Base-by-base conservation (phyloP, 2,329 filamentous ascomycete species). In the Stagonosporopsis chrysanthemi region DNA sequence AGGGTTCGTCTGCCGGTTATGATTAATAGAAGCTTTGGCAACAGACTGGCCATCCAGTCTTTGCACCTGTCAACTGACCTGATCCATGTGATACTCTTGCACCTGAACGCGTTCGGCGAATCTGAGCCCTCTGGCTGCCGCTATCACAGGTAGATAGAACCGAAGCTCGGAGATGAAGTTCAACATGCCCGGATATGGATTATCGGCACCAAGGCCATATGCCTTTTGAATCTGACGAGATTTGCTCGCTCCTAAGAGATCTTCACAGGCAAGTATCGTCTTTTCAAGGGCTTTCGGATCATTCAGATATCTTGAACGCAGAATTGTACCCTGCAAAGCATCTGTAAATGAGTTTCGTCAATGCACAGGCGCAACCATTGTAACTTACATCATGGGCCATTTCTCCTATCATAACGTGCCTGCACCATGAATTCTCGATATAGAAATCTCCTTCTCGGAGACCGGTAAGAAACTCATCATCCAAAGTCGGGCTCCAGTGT, bases 401-500 rank as follows among this genome's bases (percentile, higher is more conserved):
- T 1, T 44, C 42, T 15, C 42, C 42, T n/a, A 44, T 44, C 26
- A 44, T 31, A 33, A 44, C 28, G 26, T 44, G 26, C 22, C 22
- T 33, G 42, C 42, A 44, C 42, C 42, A 44, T 12, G 42, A 22
- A 33, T 44, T 44, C 42, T 44, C 42, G 28, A 44, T 44, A 33
- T 31, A 44, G 33, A 44, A 44, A n/a, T 44, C 26, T 6, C n/a
- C 15, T 15, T 35, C 42, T 44, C 42, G 26, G 26, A 44, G n/a
- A 33, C 42, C 42, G 15, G 42, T 11, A 15, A 44, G 42, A 26
- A 44, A 44, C n/a, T 8, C 17, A 31, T 44, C 26, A 31, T 44
- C 42, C 42, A 44, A 14, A 31, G 42, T 44, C 42, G 42, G 42
- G 28, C 42, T 44, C 42, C 42, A 44, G 42, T 44, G 42, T 33